Conservation (phyloP, 208 protist genomes). For the Trichomonas tenax region DNA sequence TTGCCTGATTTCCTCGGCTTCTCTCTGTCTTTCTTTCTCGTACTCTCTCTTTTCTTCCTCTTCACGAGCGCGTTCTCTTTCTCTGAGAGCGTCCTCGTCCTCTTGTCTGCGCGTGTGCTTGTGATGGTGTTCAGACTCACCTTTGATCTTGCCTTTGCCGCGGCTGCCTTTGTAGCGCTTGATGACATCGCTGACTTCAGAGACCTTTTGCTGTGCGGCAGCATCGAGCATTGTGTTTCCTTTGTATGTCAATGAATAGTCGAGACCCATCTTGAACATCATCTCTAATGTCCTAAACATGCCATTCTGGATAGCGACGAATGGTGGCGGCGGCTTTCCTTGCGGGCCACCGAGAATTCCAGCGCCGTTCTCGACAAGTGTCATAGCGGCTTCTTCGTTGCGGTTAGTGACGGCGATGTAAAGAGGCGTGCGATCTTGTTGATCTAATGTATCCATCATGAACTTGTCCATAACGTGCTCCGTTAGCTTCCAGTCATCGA, state of each 20-base stretch:
- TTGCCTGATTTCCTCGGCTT: neutral
- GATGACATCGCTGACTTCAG: neutral
- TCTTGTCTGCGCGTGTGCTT: too few relatives aligned
- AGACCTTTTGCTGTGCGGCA: neutral
- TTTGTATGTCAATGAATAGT: neutral
- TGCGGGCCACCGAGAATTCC: neutral
- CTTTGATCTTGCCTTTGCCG: neutral
- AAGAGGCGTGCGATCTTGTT: neutral
- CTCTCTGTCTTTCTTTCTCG: neutral
- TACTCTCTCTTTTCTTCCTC: neutral
- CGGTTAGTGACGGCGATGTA: neutral
- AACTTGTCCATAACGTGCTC: neutral
- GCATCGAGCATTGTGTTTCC: neutral
- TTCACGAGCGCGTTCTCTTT: neutral
- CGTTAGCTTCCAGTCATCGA: neutral
- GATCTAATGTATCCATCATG: neutral
- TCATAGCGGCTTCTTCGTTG: neutral
- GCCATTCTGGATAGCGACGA: neutral
- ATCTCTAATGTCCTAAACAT: neutral
- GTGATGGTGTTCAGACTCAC: neutral
- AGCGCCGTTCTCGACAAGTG: neutral
- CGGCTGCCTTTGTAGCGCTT: neutral
- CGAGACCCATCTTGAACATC: neutral
- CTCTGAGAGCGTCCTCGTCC: neutral
- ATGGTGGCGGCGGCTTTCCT: neutral